Percentiles rank a stretch among this genome's conserved stretches.
These are phyloP conservation scores for Pythium rhizo-oryzae DNA, from an alignment of 352 stramenopile genomes.

Conservation along the genomic window DNA sequence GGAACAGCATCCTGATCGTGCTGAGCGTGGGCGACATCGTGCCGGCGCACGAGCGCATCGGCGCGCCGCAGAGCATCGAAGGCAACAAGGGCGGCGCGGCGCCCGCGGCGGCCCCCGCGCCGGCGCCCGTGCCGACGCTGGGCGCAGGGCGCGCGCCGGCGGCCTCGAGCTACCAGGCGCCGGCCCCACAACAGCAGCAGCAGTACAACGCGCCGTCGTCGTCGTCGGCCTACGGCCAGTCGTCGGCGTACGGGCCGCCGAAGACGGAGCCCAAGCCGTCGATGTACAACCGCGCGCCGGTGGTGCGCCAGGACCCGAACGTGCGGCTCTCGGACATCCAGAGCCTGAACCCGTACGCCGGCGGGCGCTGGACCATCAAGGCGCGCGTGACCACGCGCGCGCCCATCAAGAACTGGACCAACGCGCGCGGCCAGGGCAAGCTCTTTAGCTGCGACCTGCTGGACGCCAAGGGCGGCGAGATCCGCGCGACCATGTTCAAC, in stretches of 20 bases:
- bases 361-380: conserved; percentile 96
- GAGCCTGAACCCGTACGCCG: conserved; percentile 95
- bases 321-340: conserved; percentile 83
- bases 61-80: conserved; percentile 76
- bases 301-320: conserved; percentile 83
- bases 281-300: conserved; percentile 64
- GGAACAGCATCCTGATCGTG: conserved; percentile 78
- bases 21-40: conserved; percentile 81
- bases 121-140: conserved; percentile 14
- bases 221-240: conserved; percentile 21
- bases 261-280: conserved; percentile 40
- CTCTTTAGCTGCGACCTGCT: conserved; percentile 97
- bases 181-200: conserved; percentile 22
- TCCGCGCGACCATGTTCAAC: conserved; percentile 99
- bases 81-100: conserved; percentile 45
- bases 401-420: conserved; percentile 96
- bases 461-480: conserved; percentile 95
- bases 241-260: conserved; percentile 5
- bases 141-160: not conserved
- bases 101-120: conserved; percentile 24
- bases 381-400: conserved; percentile 93
- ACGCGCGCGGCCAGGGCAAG: conserved; percentile 95
- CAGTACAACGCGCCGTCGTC: conserved; percentile 31
- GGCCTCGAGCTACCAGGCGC: conserved; percentile 21
- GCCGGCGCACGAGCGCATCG: conserved; percentile 74